Percentiles rank a stretch among this genome's conserved stretches.
phyloP scores from a whole-genome alignment of 441 rosid species.

The Caryocar brasiliense region DNA sequence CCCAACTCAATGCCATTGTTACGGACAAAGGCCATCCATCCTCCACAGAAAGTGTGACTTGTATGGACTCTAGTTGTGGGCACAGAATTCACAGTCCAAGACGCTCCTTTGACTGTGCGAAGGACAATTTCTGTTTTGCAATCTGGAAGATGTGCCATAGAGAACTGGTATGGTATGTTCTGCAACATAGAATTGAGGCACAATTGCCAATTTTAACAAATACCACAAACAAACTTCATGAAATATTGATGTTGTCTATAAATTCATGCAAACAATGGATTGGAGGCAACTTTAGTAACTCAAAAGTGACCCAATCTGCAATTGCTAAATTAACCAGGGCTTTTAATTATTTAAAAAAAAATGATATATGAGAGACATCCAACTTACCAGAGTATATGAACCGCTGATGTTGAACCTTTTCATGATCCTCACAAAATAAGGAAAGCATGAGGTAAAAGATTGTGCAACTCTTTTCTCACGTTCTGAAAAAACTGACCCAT shows the following conservation, averaged over 20 bases:
- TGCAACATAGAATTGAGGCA: conserved; percentile 13
- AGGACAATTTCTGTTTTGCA: conserved; percentile 46
- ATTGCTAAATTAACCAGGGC: no score
- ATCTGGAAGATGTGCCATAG: conserved; percentile 44
- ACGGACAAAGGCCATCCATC: conserved; percentile 61
- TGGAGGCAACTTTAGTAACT: no score
- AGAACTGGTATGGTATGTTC: conserved; percentile 54
- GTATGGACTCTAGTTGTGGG: conserved; percentile 58
- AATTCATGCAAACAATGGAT: no score
- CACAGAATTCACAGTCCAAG: conserved; percentile 55
- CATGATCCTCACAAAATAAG: conserved; percentile 55
- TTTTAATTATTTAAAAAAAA: no score
- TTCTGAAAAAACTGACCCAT: conserved; percentile 22
- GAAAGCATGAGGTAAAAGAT: conserved; percentile 39
- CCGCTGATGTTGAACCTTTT: conserved; percentile 53
- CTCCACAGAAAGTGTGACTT: conserved; percentile 57
- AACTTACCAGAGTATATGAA: conserved; percentile 50
- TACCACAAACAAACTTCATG: background rate
- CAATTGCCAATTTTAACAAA: background rate
- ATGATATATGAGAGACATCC: background rate
- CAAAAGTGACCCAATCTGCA: no score
- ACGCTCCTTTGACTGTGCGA: conserved; percentile 36
- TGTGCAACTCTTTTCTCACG: conserved; percentile 44
- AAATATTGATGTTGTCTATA: no score
- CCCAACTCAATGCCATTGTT: conserved; percentile 39